Base-by-base conservation (phyloP, 1,284 basidiomycete species). In the Cryptococcus floricola region DNA sequence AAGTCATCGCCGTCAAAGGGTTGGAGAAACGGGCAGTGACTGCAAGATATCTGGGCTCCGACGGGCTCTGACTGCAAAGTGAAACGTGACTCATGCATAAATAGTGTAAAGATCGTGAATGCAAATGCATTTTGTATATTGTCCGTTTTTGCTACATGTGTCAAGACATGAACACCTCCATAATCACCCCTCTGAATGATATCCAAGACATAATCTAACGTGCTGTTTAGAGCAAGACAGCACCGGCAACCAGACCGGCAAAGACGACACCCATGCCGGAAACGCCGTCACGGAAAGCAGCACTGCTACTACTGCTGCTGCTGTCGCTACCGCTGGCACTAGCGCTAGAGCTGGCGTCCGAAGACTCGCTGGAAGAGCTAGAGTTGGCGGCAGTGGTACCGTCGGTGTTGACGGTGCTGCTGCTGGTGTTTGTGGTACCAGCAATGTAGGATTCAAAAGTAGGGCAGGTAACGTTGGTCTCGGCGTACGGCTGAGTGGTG, bases 21-120 rank as follows among this genome's bases (percentile, higher is more conserved):
- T 75, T 92, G 61, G 80, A 82, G 27, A 85, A 85, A 9, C 82
- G 89, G 61, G 68, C 79, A 46, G 79, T 91, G 23, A 83, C 81
- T 62, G 79, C 81, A 54, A 81, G 88, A 52, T 63, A 63, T 44
- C 27, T 67, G 3, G 63, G 63, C 12, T 23, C 39, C n/a, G 49
- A 39, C 37, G 39, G 18, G 10, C 31, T 34, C 31, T 34, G 31
- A 34, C 18, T 23, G 27, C 9, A 34, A 10, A 14, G 16, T 2
- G 23, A 25, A 37, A 28, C 16, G 43, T 27, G 19, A 10, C 25
- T 25, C 18, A 12, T 44, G 9, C 31, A n/a, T 44, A 14, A 25
- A 18, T 14, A 19, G 18, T 48, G 47, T 34, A 48, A 48, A 47
- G 45, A 18, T 18, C 34, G 25, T 44, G 10, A 44, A 44, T 44